These are phyloP conservation scores for Hypholoma fasciculare DNA, from an alignment of 768 basidiomycete species.

Conservation along the genomic window DNA sequence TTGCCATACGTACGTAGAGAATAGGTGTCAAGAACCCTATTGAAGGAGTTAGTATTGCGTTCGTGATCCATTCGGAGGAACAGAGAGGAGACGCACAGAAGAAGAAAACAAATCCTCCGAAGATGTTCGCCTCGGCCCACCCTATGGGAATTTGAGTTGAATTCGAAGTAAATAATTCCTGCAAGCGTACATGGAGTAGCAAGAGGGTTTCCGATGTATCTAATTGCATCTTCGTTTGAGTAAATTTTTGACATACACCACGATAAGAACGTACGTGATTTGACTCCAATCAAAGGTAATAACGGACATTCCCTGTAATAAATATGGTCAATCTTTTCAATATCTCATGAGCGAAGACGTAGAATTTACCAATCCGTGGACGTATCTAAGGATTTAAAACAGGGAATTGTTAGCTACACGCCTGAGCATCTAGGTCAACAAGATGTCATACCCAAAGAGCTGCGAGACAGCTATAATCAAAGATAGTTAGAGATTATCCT, in stretches of 20 bases:
- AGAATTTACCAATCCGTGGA: slow-evolving; percentile 48
- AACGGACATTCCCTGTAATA: slow-evolving; percentile 40
- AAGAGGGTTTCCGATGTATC: slow-evolving; percentile 53
- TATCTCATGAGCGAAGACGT: slow-evolving; percentile 30
- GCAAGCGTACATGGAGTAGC: slow-evolving; percentile 38
- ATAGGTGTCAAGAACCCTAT: slow-evolving; percentile 56
- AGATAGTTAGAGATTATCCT: neutral
- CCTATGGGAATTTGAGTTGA: slow-evolving; percentile 23
- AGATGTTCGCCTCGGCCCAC: slow-evolving; percentile 76
- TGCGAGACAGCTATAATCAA: slow-evolving; percentile 39
- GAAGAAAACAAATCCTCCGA: slow-evolving; percentile 59
- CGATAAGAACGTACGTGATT: slow-evolving; percentile 46
- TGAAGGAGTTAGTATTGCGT: neutral
- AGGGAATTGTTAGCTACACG: neutral
- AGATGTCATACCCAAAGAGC: slow-evolving; percentile 41
- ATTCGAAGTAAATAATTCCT: neutral
- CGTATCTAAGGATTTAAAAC: slow-evolving; percentile 22
- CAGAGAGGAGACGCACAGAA: slow-evolving; percentile 42
- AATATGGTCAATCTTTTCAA: slow-evolving; percentile 29
- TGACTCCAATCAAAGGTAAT: slow-evolving; percentile 57
- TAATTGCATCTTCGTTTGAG: slow-evolving; percentile 6
- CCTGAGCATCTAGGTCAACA: neutral
- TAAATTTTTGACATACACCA: neutral
- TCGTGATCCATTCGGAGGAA: neutral
- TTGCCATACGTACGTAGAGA: slow-evolving; percentile 41